Evolutionary conservation across 345 rosid genomes (phyloP).

Genomic region (Bretschneidera sinensis): DNA sequence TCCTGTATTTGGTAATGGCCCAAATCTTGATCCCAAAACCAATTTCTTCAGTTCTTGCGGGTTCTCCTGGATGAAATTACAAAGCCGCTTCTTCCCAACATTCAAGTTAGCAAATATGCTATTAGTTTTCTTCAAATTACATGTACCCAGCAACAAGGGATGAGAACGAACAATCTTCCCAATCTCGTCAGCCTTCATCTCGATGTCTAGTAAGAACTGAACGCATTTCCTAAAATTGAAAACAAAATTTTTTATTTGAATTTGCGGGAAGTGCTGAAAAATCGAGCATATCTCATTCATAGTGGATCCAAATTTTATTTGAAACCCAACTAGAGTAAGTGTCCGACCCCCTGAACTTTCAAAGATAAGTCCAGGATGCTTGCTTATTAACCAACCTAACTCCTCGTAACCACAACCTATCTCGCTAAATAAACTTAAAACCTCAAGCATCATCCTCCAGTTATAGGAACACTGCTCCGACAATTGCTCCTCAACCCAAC

Average conservation of each 20-base stretch:
- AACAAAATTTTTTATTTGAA: slow-evolving; percentile 39
- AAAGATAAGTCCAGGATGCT: slow-evolving; percentile 49
- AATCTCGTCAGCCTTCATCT: slow-evolving; percentile 51
- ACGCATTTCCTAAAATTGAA: slow-evolving; percentile 50
- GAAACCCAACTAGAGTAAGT: slow-evolving; percentile 39
- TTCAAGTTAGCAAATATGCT: slow-evolving; percentile 42
- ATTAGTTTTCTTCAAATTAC: slow-evolving; percentile 48
- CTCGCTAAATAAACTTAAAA: slow-evolving; percentile 38
- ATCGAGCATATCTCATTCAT: slow-evolving; percentile 33
- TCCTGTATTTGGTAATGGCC: slow-evolving; percentile 31
- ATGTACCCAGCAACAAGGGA: slow-evolving; percentile 43
- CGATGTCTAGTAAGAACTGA: slow-evolving; percentile 42
- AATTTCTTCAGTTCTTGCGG: slow-evolving; percentile 52
- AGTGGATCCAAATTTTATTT: slow-evolving; percentile 53
- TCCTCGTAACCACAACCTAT: slow-evolving; percentile 31
- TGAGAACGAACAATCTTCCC: slow-evolving; percentile 43
- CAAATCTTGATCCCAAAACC: slow-evolving; percentile 34
- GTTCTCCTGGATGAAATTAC: slow-evolving; percentile 43
- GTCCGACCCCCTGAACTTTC: slow-evolving; percentile 49
- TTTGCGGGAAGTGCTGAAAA: slow-evolving; percentile 51
- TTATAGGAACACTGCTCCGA: slow-evolving; percentile 35
- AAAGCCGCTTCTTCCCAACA: slow-evolving; percentile 48
- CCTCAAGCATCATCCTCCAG: slow-evolving; percentile 50
- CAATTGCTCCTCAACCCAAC: slow-evolving; percentile 45
- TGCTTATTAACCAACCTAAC: slow-evolving; percentile 43